Conservation (phyloP, 768 basidiomycete genomes). For the Suillus alpinus region DNA sequence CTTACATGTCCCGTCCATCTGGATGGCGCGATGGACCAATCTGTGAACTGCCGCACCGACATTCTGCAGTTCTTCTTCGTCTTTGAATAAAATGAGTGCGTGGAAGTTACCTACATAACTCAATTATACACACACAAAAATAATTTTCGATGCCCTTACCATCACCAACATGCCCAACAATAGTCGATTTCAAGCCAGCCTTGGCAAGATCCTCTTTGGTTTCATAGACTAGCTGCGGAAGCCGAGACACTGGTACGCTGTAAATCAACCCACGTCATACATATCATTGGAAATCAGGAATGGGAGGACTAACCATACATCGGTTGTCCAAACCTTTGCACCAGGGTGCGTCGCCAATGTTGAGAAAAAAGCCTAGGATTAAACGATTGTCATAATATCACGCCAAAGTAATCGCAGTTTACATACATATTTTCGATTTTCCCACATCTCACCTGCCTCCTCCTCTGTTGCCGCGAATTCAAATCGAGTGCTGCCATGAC, state of each 20-base stretch:
- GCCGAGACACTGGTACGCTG: constrained; percentile 67
- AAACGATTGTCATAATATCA: not conserved
- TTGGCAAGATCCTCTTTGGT: constrained; percentile 74
- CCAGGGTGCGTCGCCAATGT: constrained; percentile 65
- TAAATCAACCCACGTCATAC: not conserved
- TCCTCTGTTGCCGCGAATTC: constrained; percentile 71
- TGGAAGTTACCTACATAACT: constrained; percentile 41
- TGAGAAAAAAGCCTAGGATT: constrained; percentile 49
- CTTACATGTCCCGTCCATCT: constrained; percentile 75
- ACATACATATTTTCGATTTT: constrained; percentile 72
- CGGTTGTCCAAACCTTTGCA: constrained; percentile 77
- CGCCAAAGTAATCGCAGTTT: not conserved
- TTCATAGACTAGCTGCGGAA: constrained; percentile 70
- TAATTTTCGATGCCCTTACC: constrained; percentile 45
- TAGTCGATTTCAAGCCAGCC: constrained; percentile 59
- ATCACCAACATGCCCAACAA: constrained; percentile 81
- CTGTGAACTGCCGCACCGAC: constrained; percentile 65
- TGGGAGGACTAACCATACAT: constrained; percentile 66
- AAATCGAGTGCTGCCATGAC: constrained; percentile 66
- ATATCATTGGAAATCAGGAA: not conserved
- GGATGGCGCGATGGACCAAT: constrained; percentile 67
- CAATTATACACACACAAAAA: not conserved
- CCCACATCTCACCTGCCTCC: constrained; percentile 78
- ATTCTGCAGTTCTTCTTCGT: constrained; percentile 53
- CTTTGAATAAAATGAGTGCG: constrained; percentile 53